These are phyloP conservation scores for Alternaria triticimaculans DNA, from an alignment of 2,329 filamentous ascomycete genomes.

Conservation along the genomic window DNA sequence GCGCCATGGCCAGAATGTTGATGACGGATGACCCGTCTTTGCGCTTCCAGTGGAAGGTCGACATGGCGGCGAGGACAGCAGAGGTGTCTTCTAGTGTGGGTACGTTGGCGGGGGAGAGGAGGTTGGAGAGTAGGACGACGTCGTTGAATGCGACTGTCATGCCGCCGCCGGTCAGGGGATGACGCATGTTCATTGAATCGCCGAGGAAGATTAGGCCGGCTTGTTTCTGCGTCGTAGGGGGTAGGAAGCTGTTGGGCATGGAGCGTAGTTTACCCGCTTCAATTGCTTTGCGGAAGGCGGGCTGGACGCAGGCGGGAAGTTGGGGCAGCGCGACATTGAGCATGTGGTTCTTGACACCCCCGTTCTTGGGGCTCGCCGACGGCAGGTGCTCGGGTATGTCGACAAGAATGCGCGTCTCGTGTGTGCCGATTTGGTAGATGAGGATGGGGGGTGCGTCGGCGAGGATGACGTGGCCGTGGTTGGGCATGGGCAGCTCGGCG, in stretches of 20 bases:
- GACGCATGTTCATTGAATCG: slow-evolving; percentile 99
- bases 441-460: slow-evolving; percentile 79
- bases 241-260: slow-evolving; percentile 97
- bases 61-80: slow-evolving; percentile 72
- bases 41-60: slow-evolving; percentile 82
- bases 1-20: slow-evolving; percentile 95
- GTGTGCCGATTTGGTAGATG: slow-evolving; percentile 95
- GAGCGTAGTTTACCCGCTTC: slow-evolving; percentile 78
- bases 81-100: slow-evolving; percentile 72
- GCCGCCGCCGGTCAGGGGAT: slow-evolving; percentile 93
- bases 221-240: slow-evolving; percentile 74
- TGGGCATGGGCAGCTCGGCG: slow-evolving; percentile 74
- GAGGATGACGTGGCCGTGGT: slow-evolving; percentile 88
- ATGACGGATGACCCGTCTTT: slow-evolving; percentile 86
- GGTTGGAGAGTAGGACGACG: slow-evolving; percentile 75
- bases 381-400: slow-evolving; percentile 83
- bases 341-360: slow-evolving; percentile 86
- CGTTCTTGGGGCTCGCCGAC: slow-evolving; percentile 73
- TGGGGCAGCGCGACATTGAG: slow-evolving; percentile 78
- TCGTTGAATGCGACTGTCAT: slow-evolving; percentile 99
- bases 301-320: slow-evolving; percentile 74
- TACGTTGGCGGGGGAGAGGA: slow-evolving; percentile 73
- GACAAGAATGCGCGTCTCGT: slow-evolving; percentile 88
- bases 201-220: slow-evolving; percentile 82
- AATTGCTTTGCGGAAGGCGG: slow-evolving; percentile 77